phyloP scores from a whole-genome alignment of 2,329 filamentous ascomycete species.

The Zelopaecilomyces penicillatus region DNA sequence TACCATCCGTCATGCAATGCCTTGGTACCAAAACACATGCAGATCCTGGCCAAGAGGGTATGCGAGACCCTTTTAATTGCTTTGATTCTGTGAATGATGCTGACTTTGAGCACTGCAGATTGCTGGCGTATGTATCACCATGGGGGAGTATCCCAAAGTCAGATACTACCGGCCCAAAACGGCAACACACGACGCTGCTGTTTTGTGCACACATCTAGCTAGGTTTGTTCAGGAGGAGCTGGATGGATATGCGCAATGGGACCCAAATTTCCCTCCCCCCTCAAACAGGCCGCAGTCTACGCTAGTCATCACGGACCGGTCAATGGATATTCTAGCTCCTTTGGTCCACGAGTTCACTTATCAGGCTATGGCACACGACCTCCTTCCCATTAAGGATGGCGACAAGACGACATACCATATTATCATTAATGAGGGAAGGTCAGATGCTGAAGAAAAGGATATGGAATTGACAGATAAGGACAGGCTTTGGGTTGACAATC shows the following conservation, averaged over 20 bases:
- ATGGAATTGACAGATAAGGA: constrained; percentile 88
- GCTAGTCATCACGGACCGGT: constrained; percentile 80
- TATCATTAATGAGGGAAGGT: constrained; percentile 63
- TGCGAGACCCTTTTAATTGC: background rate
- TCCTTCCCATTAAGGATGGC: constrained; percentile 78
- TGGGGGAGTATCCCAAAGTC: constrained; percentile 91
- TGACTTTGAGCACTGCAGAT: constrained; percentile 19
- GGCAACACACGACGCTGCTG: constrained; percentile 75
- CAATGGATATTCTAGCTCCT: constrained; percentile 85
- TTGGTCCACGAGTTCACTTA: constrained; percentile 95
- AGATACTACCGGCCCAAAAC: constrained; percentile 76
- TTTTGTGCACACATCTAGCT: constrained; percentile 80
- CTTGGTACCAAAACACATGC: constrained; percentile 74
- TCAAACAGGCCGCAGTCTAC: constrained; percentile 70
- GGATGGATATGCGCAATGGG: constrained; percentile 78
- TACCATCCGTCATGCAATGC: constrained; percentile 87
- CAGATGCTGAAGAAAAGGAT: constrained; percentile 71
- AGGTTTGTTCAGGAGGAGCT: constrained; percentile 87
- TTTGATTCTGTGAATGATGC: background rate
- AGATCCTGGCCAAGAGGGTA: constrained; percentile 81
- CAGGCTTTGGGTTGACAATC: constrained; percentile 89
- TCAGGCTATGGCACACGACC: constrained; percentile 94
- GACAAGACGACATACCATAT: constrained; percentile 85
- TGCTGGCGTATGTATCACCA: constrained; percentile 66
- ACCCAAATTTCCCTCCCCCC: constrained; percentile 76